Base-by-base conservation (phyloP, 1,139 yeast genomes). In the Geotrichum siamense region DNA sequence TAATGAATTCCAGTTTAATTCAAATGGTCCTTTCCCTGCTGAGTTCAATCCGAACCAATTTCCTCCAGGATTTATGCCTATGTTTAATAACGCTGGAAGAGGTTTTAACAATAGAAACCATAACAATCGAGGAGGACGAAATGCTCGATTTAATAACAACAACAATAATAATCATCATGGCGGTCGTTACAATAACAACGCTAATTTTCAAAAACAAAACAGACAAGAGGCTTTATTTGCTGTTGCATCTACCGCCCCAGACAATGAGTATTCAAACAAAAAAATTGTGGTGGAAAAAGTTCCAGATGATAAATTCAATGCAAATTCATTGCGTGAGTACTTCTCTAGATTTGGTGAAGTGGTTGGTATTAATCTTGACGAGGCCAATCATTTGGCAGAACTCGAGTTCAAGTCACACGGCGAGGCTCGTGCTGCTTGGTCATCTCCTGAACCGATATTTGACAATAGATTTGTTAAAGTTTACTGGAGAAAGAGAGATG, bases 401-500 rank as follows among this genome's bases (percentile, higher is more conserved):
- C 43, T 72, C 17, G 71, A 66, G 45, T 72, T 60, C 47, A 59
- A 51, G 8, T 54, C 59, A n/a, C 68, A 65, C 39, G 63, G 60
- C 30, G 55, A 59, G 49, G 76, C 76, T 1, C 58, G 56, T 10
- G 58, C 55, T 8, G 76, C 76, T 1, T 72, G 72, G 66, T 47
- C 57, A 3, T 63, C 66, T 13, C 72, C 75, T 0, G 65, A 57
- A 2, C 71, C 76, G 3, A 66, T 72, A n/a, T 72, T 72, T 50
- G 68, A 64, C 46, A 72, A 72, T 56, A 64, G 76, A 41, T 71
- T 72, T 50, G 68, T 72, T 49, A 71, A 70, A 53, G 65, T 72
- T 25, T 71, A 57, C 55, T 72, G 72, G 70, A 62, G 68, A 35
- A 55, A 52, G 38, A 19, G 29, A 23, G 41, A 41, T 3, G 33